phyloP scores from a whole-genome alignment of 192 early-diverging fungal species.

The Coemansia sp. region DNA sequence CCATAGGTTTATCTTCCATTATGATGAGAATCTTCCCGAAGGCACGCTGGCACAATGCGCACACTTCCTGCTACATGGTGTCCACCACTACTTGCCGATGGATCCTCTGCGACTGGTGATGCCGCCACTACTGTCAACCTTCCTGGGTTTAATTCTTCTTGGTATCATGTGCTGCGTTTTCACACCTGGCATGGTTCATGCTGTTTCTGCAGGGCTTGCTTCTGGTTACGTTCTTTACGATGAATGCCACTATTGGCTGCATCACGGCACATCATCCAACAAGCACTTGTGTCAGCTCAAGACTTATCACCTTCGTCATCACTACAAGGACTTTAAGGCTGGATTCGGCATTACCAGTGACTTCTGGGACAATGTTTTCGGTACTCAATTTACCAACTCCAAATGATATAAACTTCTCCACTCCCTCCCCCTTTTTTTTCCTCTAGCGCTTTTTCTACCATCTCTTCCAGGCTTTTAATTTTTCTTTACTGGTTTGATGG shows the following conservation, averaged over 20 bases:
- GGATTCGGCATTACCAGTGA: conserved; percentile 91
- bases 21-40: conserved; percentile 87
- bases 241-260: conserved; percentile 90
- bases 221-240: conserved; percentile 92
- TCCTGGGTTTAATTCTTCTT: conserved; percentile 67
- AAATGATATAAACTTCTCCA: conserved; percentile 7
- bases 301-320: conserved; percentile 91
- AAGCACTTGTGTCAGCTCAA: conserved; percentile 84
- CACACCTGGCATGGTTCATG: conserved; percentile 64
- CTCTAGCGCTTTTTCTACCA: not conserved
- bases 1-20: conserved; percentile 92
- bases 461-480: not conserved
- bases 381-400: conserved; percentile 54
- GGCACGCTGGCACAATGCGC: conserved; percentile 67
- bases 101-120: conserved; percentile 94
- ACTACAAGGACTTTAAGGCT: conserved; percentile 86
- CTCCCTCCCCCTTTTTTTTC: conserved; percentile 5
- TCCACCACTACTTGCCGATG: conserved; percentile 97
- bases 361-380: conserved; percentile 84
- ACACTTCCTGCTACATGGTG: conserved; percentile 92
- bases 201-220: conserved; percentile 69
- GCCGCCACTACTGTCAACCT: conserved; percentile 75
- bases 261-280: conserved; percentile 78
- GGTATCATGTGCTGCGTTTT: conserved; percentile 58
- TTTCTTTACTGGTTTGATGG: conserved; percentile 6